Percentiles rank a stretch among this genome's conserved stretches.
Conservation (phyloP, 768 basidiomycete genomes). For the Leccinum variicolor region DNA sequence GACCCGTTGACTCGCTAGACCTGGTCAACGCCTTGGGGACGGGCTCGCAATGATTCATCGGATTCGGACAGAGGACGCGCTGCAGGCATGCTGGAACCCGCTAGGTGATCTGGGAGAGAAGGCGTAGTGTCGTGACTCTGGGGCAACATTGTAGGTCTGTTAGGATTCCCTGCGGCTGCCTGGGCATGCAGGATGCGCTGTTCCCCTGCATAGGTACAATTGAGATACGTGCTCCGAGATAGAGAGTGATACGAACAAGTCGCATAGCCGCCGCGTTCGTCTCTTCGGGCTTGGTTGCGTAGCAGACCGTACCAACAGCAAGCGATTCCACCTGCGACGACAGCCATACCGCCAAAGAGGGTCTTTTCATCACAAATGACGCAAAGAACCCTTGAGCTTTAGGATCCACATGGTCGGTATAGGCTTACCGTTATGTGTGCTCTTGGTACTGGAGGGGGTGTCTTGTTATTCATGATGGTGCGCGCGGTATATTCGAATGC, state of each 20-base stretch:
- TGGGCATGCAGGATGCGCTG: conserved; percentile 26
- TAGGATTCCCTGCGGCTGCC: conserved; percentile 10
- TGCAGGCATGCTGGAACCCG: background rate
- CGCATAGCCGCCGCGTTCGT: conserved; percentile 12
- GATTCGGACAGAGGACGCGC: background rate
- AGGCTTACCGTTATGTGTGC: conserved; percentile 8
- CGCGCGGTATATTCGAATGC: background rate
- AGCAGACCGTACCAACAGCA: conserved; percentile 22
- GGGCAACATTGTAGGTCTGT: conserved; percentile 12
- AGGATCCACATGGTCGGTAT: background rate
- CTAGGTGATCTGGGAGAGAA: background rate
- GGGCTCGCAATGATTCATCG: background rate
- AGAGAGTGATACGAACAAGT: conserved; percentile 15
- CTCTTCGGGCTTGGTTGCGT: conserved; percentile 17
- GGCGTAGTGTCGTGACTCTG: background rate
- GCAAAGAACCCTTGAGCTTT: background rate
- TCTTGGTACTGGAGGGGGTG: conserved; percentile 10
- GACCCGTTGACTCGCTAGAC: background rate
- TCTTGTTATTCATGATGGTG: conserved; percentile 5
- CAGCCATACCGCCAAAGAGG: conserved; percentile 22
- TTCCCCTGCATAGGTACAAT: conserved; percentile 16
- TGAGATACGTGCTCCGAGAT: background rate
- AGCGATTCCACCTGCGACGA: conserved; percentile 19
- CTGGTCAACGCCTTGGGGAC: background rate
- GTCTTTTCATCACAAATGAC: conserved; percentile 9